These are phyloP conservation scores for Didymella lethalis DNA, from an alignment of 2,329 filamentous ascomycete species.

Conservation along the genomic window DNA sequence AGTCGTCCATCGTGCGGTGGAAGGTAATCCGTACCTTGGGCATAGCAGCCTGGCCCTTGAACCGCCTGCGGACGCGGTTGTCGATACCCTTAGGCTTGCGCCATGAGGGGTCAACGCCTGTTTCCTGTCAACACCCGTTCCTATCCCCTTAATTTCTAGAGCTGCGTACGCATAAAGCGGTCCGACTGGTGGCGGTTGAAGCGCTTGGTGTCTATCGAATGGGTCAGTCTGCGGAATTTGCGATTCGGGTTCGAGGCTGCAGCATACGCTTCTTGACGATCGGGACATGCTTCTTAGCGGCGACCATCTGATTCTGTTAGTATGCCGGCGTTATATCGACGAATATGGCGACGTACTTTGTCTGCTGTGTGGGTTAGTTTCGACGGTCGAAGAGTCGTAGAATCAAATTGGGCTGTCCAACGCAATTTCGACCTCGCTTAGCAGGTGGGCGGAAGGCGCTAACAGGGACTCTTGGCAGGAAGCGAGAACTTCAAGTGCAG, in stretches of 20 bases:
- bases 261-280: conserved; percentile 99
- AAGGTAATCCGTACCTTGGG: conserved; percentile 78
- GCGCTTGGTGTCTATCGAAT: conserved; percentile 77
- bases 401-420: conserved; percentile 24
- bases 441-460: conserved; percentile 21
- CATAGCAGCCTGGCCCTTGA: conserved; percentile 95
- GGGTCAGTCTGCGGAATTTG: conserved; percentile 47
- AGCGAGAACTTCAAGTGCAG: conserved; percentile 21
- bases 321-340: conserved; percentile 19
- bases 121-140: conserved; percentile 40
- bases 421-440: not conserved
- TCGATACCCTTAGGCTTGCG: conserved; percentile 99
- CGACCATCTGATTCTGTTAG: conserved; percentile 77
- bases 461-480: conserved; percentile 19
- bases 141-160: conserved; percentile 18
- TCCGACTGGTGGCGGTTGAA: conserved; percentile 99
- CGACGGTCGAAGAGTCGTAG: conserved; percentile 27
- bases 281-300: conserved; percentile 98
- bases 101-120: conserved; percentile 80
- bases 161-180: conserved; percentile 78
- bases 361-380: conserved; percentile 48
- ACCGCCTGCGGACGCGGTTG: conserved; percentile 95
- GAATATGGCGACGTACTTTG: conserved; percentile 45
- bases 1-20: conserved; percentile 12
- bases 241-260: conserved; percentile 29